Percentiles rank a stretch among this genome's conserved stretches.
These are phyloP conservation scores for Madurella mycetomatis DNA, from an alignment of 2,329 filamentous ascomycete species.

Conservation along the genomic window DNA sequence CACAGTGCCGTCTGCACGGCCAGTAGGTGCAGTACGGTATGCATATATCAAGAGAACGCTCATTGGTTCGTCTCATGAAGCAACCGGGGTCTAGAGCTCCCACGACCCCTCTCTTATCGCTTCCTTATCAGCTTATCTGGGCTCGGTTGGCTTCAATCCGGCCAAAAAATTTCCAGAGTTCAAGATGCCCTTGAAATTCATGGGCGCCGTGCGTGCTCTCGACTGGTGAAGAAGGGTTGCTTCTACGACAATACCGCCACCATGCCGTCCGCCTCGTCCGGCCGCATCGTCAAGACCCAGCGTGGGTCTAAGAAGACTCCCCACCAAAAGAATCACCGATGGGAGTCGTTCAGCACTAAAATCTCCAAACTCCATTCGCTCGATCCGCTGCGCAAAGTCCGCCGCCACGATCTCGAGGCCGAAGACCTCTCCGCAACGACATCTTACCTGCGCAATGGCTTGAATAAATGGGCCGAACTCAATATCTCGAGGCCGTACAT, in stretches of 20 bases:
- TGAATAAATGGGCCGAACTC: slow-evolving; percentile 87
- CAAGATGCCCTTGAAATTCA: neutral
- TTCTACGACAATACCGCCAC: slow-evolving; percentile 33
- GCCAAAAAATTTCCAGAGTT: slow-evolving; percentile 25
- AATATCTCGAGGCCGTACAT: slow-evolving; percentile 82
- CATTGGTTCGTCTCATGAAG: neutral
- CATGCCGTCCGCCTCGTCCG: slow-evolving; percentile 60
- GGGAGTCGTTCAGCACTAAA: slow-evolving; percentile 86
- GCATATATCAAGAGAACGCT: too few relatives aligned
- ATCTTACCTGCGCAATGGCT: slow-evolving; percentile 80
- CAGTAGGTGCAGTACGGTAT: too few relatives aligned
- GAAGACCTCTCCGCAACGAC: slow-evolving; percentile 70
- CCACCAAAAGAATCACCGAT: slow-evolving; percentile 79
- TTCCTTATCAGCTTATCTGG: slow-evolving; percentile 26
- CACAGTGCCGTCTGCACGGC: too few relatives aligned
- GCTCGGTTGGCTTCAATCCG: slow-evolving; percentile 16
- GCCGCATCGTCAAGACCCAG: slow-evolving; percentile 63
- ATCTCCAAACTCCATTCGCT: slow-evolving; percentile 84
- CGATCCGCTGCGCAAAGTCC: slow-evolving; percentile 86
- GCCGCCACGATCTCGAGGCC: slow-evolving; percentile 76
- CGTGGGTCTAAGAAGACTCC: slow-evolving; percentile 67
- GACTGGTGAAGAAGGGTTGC: slow-evolving; percentile 9
- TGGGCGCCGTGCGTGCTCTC: slow-evolving; percentile 1
- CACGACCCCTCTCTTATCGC: slow-evolving; percentile 3
- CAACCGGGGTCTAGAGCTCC: neutral